phyloP scores from a whole-genome alignment of 2,329 filamentous ascomycete species.

The Cytospora mali region DNA sequence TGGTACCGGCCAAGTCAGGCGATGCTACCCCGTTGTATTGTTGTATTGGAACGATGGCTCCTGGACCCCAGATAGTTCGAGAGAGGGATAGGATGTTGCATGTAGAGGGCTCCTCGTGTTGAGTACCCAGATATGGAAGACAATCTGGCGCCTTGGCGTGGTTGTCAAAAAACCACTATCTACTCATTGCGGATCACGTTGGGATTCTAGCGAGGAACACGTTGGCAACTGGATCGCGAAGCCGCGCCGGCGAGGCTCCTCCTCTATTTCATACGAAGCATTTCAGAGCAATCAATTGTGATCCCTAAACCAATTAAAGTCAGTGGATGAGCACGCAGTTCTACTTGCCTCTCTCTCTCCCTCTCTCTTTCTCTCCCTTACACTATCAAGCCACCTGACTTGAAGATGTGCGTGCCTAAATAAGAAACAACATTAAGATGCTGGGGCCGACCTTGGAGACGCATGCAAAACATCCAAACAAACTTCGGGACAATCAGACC shows the following conservation, averaged over 20 bases:
- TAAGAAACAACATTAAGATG: background rate
- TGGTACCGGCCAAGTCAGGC: conserved; percentile 77
- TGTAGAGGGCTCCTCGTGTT: conserved; percentile 56
- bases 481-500: background rate
- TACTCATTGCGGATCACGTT: conserved; percentile 11
- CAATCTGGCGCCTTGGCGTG: conserved; percentile 46
- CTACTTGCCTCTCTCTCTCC: too few species aligned
- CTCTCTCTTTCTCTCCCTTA: too few species aligned
- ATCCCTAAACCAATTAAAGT: too few species aligned
- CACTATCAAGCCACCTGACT: background rate
- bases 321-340: too few species aligned
- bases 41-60: too few species aligned
- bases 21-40: conserved; percentile 68
- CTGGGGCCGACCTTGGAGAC: conserved; percentile 1
- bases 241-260: conserved; percentile 36
- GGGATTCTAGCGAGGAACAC: conserved; percentile 22
- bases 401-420: background rate
- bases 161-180: conserved; percentile 29
- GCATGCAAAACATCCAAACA: too few species aligned
- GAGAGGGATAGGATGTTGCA: conserved; percentile 59
- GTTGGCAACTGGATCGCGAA: conserved; percentile 31
- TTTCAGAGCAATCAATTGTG: conserved; percentile 4
- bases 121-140: conserved; percentile 68
- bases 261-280: conserved; percentile 32
- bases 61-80: too few species aligned